Conservation (phyloP, 345 rosid genomes). For the Heritiera fomes region DNA sequence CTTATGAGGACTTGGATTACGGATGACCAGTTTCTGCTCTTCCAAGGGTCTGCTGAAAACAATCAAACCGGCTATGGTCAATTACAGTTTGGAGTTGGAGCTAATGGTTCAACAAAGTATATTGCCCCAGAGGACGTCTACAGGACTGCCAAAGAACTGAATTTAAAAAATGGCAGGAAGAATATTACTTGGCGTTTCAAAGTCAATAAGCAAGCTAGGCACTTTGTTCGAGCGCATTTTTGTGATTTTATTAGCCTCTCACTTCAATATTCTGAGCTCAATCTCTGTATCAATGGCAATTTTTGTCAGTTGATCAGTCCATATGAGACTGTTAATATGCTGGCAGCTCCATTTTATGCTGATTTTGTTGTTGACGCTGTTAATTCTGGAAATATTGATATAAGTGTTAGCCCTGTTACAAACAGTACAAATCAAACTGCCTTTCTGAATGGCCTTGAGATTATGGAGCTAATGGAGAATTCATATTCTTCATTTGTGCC, state of each 20-base stretch:
- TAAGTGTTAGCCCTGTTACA: slow-evolving; percentile 31
- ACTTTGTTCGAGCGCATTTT: slow-evolving; percentile 55
- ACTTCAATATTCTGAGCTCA: slow-evolving; percentile 4
- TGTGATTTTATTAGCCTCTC: slow-evolving; percentile 36
- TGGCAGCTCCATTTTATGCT: slow-evolving; percentile 36
- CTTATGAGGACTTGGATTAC: slow-evolving; percentile 46
- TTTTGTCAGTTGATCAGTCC: slow-evolving; percentile 28
- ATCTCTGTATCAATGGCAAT: slow-evolving; percentile 28
- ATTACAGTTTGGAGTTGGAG: slow-evolving; percentile 6
- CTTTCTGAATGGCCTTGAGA: slow-evolving; percentile 56
- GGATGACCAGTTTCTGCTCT: slow-evolving; percentile 30
- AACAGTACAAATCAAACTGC: not conserved
- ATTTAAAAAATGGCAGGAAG: not conserved
- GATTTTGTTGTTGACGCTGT: slow-evolving; percentile 46
- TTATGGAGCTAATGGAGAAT: slow-evolving; percentile 38
- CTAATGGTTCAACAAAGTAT: not conserved
- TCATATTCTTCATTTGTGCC: not conserved
- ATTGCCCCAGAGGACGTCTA: slow-evolving; percentile 52
- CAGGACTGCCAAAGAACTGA: slow-evolving; percentile 40
- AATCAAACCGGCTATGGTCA: fast-evolving
- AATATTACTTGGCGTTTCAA: slow-evolving; percentile 48
- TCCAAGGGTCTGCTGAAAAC: slow-evolving; percentile 22
- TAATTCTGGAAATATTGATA: slow-evolving; percentile 33
- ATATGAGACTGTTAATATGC: fast-evolving
- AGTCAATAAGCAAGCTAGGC: slow-evolving; percentile 36